These are phyloP conservation scores for Psidium guajava DNA, from an alignment of 345 rosid genomes.

Conservation along the genomic window DNA sequence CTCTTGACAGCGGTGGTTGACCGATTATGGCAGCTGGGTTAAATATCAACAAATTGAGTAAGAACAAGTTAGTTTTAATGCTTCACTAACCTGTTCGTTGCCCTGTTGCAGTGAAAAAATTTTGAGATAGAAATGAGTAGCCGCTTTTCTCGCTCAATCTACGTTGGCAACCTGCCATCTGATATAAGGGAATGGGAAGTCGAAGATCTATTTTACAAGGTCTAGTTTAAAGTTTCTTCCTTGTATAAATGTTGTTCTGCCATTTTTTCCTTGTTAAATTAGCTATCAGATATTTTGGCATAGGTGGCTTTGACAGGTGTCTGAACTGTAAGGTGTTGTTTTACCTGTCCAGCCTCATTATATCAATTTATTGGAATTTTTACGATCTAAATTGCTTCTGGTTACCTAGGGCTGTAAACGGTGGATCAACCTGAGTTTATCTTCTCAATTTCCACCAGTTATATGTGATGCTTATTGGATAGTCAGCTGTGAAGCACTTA, in stretches of 20 bases:
- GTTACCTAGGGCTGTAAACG: background rate
- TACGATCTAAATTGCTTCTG: background rate
- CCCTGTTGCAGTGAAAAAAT: conserved; percentile 24
- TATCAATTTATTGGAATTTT: background rate
- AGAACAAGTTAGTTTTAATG: conserved; percentile 1
- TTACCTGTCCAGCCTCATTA: background rate
- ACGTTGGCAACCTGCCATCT: conserved; percentile 92
- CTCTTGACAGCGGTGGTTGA: background rate
- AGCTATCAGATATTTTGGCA: background rate
- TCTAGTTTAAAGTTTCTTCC: conserved; percentile 13
- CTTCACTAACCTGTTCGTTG: conserved; percentile 1
- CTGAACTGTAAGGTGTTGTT: background rate
- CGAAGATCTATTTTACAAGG: conserved; percentile 96
- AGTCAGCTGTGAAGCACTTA: background rate
- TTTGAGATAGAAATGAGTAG: conserved; percentile 60
- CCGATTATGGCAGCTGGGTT: background rate
- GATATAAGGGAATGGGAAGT: conserved; percentile 82
- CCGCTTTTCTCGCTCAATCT: conserved; percentile 93
- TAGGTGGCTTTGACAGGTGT: background rate
- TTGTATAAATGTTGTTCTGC: background rate
- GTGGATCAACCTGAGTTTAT: background rate
- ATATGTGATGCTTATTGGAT: background rate
- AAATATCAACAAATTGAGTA: background rate
- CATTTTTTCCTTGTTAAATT: background rate
- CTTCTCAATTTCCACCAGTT: background rate